phyloP scores from a whole-genome alignment of 176 grass and related monocot species.

The Aegilops longissima region DNA sequence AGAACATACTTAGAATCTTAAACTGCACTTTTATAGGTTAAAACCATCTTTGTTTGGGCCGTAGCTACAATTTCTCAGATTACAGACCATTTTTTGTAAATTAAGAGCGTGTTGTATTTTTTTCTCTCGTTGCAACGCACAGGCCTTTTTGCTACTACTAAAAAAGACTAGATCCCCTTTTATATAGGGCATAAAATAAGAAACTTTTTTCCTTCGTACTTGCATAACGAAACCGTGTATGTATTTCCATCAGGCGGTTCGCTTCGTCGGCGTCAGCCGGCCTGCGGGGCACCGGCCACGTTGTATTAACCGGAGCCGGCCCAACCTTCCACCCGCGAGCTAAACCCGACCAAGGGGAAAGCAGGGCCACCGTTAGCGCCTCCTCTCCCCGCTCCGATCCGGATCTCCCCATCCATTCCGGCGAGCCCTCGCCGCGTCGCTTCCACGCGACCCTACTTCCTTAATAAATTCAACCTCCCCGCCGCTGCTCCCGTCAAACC shows the following conservation, averaged over 20 bases:
- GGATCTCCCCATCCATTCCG: conserved; percentile 47
- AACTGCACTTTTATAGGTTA: no score
- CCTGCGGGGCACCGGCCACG: background rate
- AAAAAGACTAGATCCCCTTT: no score
- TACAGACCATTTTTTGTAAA: no score
- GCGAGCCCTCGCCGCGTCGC: conserved; percentile 55
- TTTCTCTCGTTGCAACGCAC: no score
- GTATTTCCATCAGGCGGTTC: background rate
- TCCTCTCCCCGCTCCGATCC: conserved; percentile 46
- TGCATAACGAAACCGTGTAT: no score
- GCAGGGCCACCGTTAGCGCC: background rate
- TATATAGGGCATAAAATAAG: no score
- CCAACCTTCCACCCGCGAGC: background rate
- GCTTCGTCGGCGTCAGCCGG: background rate
- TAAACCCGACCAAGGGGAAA: conserved; percentile 25
- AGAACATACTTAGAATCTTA: no score
- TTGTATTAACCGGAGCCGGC: background rate
- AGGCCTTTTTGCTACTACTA: no score
- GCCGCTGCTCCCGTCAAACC: conserved; percentile 19
- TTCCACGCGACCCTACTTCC: conserved; percentile 27
- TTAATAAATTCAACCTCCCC: conserved; percentile 14
- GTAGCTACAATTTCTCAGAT: no score
- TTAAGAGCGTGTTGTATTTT: no score
- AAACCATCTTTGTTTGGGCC: no score
- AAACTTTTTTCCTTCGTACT: no score